These are phyloP conservation scores for Cruciata laevipes DNA, from an alignment of 257 asterid species.

Conservation along the genomic window DNA sequence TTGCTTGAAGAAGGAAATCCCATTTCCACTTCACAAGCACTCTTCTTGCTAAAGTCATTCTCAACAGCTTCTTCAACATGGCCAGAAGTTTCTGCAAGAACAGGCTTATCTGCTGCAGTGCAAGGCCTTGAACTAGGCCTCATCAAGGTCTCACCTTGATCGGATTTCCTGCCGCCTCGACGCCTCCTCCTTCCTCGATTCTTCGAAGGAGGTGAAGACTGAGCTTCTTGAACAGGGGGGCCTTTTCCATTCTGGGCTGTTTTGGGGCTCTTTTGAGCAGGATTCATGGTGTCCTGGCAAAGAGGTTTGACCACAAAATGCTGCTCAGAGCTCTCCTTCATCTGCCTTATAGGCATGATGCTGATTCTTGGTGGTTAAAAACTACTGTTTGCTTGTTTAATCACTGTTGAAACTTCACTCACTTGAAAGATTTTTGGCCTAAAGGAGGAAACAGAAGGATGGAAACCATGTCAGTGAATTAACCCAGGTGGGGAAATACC, in stretches of 20 bases:
- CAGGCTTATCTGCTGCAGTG: conserved; percentile 53
- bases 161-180: conserved; percentile 78
- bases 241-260: conserved; percentile 53
- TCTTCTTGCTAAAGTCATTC: conserved; percentile 17
- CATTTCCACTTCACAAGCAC: conserved; percentile 25
- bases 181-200: conserved; percentile 76
- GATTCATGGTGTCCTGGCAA: conserved; percentile 38
- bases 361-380: conserved; percentile 13
- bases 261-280: conserved; percentile 43
- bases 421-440: conserved; percentile 37
- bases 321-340: conserved; percentile 68
- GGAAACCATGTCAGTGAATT: conserved; percentile 43
- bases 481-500: conserved; percentile 27
- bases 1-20: conserved; percentile 73
- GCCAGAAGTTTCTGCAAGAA: conserved; percentile 18
- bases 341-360: conserved; percentile 83
- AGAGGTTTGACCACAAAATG: conserved; percentile 64
- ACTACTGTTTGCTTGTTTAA: conserved; percentile 6
- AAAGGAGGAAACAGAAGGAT: conserved; percentile 27
- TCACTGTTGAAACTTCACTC: conserved; percentile 16
- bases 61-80: conserved; percentile 19
- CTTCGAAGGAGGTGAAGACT: conserved; percentile 62
- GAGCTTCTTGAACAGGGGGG: conserved; percentile 56
- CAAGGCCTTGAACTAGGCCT: conserved; percentile 87
- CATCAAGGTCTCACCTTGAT: conserved; percentile 70